These are phyloP conservation scores for Juglanconis juglandina DNA, from an alignment of 2,329 filamentous ascomycete genomes.

Conservation along the genomic window DNA sequence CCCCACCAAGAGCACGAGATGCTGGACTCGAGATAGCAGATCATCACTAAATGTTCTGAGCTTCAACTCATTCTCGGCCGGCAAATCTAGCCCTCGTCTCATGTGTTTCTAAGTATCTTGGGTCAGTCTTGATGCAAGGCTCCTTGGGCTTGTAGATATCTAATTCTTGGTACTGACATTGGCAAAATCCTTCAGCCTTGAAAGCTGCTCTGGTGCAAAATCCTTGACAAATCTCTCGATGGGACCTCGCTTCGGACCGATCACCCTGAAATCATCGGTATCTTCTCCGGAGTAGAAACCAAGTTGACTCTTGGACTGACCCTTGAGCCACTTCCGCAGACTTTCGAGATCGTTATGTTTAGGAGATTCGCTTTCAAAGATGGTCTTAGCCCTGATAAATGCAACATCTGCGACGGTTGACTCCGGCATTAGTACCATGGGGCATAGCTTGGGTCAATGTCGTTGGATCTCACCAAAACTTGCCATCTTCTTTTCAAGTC, in stretches of 20 bases:
- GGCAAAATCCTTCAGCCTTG: neutral
- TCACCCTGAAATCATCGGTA: neutral
- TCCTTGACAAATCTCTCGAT: slow-evolving; percentile 1
- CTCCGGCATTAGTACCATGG: too few relatives aligned
- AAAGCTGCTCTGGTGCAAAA: neutral
- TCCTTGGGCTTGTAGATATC: too few relatives aligned
- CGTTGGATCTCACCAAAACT: neutral
- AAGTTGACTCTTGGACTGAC: neutral
- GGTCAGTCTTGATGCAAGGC: neutral
- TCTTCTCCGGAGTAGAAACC: neutral
- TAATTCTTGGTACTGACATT: neutral
- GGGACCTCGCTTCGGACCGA: neutral
- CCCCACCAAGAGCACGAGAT: neutral
- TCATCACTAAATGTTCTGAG: neutral
- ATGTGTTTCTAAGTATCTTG: neutral
- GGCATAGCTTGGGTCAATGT: too few relatives aligned
- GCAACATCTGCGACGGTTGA: neutral
- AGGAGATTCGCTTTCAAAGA: neutral
- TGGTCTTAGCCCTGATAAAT: neutral
- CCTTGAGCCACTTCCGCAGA: neutral
- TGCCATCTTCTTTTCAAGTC: neutral
- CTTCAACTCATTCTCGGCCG: neutral
- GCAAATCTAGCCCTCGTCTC: neutral
- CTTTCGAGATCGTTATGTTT: neutral
- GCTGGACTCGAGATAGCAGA: neutral